Conservation (phyloP, 208 protist genomes). For the Crithidia acanthocephali region DNA sequence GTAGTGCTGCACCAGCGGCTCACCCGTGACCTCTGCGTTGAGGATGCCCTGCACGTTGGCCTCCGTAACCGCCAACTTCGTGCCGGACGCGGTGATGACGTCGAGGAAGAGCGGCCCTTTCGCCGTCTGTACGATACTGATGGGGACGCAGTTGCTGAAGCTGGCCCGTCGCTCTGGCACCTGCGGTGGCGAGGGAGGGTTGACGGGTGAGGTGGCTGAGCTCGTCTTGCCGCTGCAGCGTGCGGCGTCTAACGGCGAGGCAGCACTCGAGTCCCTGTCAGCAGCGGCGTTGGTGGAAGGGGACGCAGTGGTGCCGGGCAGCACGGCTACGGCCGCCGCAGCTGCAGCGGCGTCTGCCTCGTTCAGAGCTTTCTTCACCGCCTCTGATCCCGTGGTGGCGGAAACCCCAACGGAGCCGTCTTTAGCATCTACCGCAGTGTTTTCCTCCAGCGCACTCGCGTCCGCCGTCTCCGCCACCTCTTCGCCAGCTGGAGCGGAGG, state of each 20-base stretch:
- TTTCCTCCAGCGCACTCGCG: neutral
- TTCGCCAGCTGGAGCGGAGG: neutral
- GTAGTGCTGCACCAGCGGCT: conserved; percentile 40
- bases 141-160: conserved; percentile 30
- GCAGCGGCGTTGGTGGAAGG: neutral
- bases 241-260: neutral
- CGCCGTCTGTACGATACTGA: conserved; percentile 24
- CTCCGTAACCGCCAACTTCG: conserved; percentile 25
- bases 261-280: neutral
- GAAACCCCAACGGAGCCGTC: conserved; percentile 6
- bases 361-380: neutral
- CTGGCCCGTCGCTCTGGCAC: conserved; percentile 3
- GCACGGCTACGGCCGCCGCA: neutral
- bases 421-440: neutral
- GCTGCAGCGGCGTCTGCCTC: neutral
- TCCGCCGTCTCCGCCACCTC: neutral
- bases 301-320: neutral
- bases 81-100: conserved; percentile 29
- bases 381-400: neutral
- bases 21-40: conserved; percentile 1
- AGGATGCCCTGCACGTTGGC: conserved; percentile 27
- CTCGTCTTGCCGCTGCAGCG: neutral
- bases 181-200: neutral
- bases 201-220: neutral
- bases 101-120: conserved; percentile 28